These are phyloP conservation scores for Candida rishiriensis DNA, from an alignment of 805 yeast species.

Conservation along the genomic window DNA sequence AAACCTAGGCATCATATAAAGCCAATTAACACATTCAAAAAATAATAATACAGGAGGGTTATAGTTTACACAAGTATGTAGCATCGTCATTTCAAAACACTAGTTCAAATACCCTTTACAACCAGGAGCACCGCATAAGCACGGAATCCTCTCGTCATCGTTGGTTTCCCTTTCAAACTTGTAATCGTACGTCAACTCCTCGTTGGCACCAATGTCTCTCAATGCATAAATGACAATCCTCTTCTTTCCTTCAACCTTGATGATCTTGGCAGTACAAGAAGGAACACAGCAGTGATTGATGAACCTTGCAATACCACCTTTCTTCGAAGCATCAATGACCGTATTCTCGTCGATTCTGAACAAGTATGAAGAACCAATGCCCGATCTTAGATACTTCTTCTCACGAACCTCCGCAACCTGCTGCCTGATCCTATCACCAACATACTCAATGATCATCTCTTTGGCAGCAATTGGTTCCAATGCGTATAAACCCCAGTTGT, in stretches of 20 bases:
- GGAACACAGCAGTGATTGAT: conserved; percentile 98
- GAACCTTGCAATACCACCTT: conserved; percentile 95
- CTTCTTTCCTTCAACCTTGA: conserved; percentile 89
- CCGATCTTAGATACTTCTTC: conserved; percentile 75
- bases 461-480: conserved; percentile 91
- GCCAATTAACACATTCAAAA: too few relatives aligned
- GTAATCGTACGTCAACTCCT: conserved; percentile 93
- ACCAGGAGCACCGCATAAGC: conserved; percentile 92
- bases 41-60: too few relatives aligned
- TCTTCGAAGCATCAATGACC: conserved; percentile 95
- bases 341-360: conserved; percentile 92
- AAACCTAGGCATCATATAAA: too few relatives aligned
- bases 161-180: conserved; percentile 90
- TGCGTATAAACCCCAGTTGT: conserved; percentile 97
- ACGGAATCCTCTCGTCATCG: conserved; percentile 81
- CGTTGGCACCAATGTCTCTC: conserved; percentile 81
- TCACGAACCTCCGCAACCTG: conserved; percentile 94
- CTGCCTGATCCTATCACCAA: conserved; percentile 90
- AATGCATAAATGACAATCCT: conserved; percentile 93
- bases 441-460: conserved; percentile 97
- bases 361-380: conserved; percentile 91
- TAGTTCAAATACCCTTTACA: conserved; percentile 90
- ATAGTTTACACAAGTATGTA: too few relatives aligned
- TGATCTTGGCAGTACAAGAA: conserved; percentile 94
- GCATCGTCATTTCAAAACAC: too few relatives aligned